phyloP scores from a whole-genome alignment of 192 early-diverging fungal species.

The Backusella macrospora region DNA sequence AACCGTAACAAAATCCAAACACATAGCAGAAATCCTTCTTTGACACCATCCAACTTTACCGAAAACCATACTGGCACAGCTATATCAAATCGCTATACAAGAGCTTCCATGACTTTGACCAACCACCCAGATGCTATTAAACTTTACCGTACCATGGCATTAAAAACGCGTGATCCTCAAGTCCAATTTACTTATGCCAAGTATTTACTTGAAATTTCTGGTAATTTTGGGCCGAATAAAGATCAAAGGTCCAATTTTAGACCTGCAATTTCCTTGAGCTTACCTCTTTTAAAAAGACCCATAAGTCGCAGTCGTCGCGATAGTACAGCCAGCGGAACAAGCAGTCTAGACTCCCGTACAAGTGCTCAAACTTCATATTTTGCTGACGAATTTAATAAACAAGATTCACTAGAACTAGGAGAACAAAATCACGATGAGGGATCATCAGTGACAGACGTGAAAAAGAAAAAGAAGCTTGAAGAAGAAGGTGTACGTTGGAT shows the following conservation, averaged over 20 bases:
- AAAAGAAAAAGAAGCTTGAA: constrained; percentile 32
- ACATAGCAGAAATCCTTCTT: constrained; percentile 13
- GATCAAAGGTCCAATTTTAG: constrained; percentile 1
- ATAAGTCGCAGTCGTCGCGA: not conserved
- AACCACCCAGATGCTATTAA: constrained; percentile 46
- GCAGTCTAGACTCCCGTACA: constrained; percentile 11
- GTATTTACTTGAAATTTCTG: constrained; percentile 71
- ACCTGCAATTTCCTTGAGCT: constrained; percentile 2
- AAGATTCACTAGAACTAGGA: constrained; percentile 3
- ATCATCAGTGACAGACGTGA: not conserved
- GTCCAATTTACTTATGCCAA: constrained; percentile 79
- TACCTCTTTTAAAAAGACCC: constrained; percentile 13
- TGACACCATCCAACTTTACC: not conserved
- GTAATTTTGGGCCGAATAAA: constrained; percentile 26
- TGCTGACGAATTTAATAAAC: not conserved
- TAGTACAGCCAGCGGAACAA: constrained; percentile 28
- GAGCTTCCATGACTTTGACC: constrained; percentile 30
- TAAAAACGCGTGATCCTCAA: constrained; percentile 73
- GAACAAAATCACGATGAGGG: not conserved
- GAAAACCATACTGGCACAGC: not conserved
- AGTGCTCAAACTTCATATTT: constrained; percentile 12
- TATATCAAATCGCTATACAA: not conserved
- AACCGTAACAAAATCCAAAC: not conserved
- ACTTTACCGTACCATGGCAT: constrained; percentile 75
- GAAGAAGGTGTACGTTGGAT: constrained; percentile 74